Percentiles rank a stretch among this genome's conserved stretches.
Conservation (phyloP, 495 filamentous ascomycete genomes). For the Cladorrhinum samala region DNA sequence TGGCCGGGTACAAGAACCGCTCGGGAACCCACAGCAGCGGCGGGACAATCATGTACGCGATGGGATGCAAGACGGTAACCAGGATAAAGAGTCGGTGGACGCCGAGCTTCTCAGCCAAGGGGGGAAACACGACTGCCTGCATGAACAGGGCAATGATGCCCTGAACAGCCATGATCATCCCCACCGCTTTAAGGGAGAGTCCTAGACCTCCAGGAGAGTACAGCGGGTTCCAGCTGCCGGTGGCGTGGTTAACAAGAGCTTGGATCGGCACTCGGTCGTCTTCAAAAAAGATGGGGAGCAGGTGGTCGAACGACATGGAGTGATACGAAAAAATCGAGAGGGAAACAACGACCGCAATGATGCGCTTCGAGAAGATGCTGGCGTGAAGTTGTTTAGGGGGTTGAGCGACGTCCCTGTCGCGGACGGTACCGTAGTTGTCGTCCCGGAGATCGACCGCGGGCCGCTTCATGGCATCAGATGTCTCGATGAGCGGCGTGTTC, state of each 20-base stretch:
- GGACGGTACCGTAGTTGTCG: conserved; percentile 76
- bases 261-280: conserved; percentile 45
- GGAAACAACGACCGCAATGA: conserved; percentile 63
- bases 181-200: conserved; percentile 64
- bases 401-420: conserved; percentile 44
- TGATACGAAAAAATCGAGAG: conserved; percentile 83
- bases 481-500: conserved; percentile 65
- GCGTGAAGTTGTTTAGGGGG: conserved; percentile 24
- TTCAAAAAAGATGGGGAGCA: conserved; percentile 79
- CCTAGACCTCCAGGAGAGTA: conserved; percentile 70
- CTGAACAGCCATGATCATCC: conserved; percentile 73
- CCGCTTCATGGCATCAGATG: conserved; percentile 62
- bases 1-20: conserved; percentile 53
- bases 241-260: conserved; percentile 15
- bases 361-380: conserved; percentile 57
- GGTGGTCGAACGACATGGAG: conserved; percentile 80
- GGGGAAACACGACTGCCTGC: conserved; percentile 69
- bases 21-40: conserved; percentile 58
- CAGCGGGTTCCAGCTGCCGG: conserved; percentile 29
- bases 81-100: conserved; percentile 67
- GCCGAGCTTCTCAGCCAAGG: conserved; percentile 63
- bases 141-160: conserved; percentile 74
- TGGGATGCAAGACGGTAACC: conserved; percentile 68
- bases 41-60: conserved; percentile 71
- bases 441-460: conserved; percentile 62